Base-by-base conservation (phyloP, 1,284 basidiomycete species). In the Leccinum subrobustum region DNA sequence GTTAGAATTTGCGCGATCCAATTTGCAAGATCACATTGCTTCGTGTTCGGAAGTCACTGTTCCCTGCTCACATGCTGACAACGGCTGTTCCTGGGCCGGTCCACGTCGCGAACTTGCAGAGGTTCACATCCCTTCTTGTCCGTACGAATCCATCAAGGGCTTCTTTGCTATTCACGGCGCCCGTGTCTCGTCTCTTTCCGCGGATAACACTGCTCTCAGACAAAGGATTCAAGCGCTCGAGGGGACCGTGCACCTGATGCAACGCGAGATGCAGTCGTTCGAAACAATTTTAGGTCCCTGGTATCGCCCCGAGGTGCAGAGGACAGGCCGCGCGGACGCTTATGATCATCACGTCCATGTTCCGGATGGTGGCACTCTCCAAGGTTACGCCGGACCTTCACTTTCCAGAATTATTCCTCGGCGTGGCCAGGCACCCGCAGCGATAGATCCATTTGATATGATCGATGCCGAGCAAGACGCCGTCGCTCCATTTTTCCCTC, bases 261-360 rank as follows among this genome's bases (percentile, higher is more conserved):
- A 76, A 56, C 77, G 76, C 42, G 88, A 91, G 58, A 73, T 89
- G 66, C 74, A 75, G 12, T 73, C 73, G 7, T 75, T 83, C 31
- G 82, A 81, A 66, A 70, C 67, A 14, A 80, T 79, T 5, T 71
- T 91, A n/a, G 87, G 87, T 0, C 88, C 89, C 1, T 91, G 89
- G 89, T 83, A 80, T 66, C 74, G 76, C 39, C 62, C 63, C 63
- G 65, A 72, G n/a, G 56, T 20, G 44, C 68, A 72, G 14, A 60
- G 64, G 48, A 54, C 60, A 27, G 59, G 35, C 37, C 62, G 54
- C 39, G 39, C 35, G 12, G 64, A 68, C 48, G 39, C 16, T 23
- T 63, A 42, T 18, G 48, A 47, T 47, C 42, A 47, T 20, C 56
- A 51, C 16, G 50, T 29, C 35, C 69, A 60, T n/a, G 58, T 51